Evolutionary conservation across 805 yeast species (phyloP).

Genomic region (Lachancea thermotolerans): DNA sequence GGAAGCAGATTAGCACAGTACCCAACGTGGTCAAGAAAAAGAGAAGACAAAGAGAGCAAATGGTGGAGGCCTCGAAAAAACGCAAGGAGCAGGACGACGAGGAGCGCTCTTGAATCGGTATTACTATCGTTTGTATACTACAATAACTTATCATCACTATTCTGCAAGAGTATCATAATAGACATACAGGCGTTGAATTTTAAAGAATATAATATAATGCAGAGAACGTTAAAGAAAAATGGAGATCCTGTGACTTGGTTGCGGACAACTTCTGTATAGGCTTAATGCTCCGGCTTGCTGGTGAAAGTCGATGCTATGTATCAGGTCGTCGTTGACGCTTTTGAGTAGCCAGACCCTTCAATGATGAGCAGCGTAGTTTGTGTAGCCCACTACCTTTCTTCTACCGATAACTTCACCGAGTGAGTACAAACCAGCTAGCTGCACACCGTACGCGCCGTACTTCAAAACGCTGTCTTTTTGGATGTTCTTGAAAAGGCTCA

Average conservation of each 20-base stretch:
- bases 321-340: background rate
- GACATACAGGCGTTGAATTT: background rate
- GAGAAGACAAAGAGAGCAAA: constrained; percentile 54
- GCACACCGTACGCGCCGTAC: constrained; percentile 72
- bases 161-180: background rate
- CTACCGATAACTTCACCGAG: constrained; percentile 96
- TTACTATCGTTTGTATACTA: too few relatives aligned
- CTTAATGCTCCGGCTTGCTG: too few relatives aligned
- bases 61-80: constrained; percentile 70
- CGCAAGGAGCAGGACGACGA: constrained; percentile 34
- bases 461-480: constrained; percentile 53
- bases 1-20: constrained; percentile 79
- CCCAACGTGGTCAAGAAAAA: constrained; percentile 62
- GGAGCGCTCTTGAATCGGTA: background rate
- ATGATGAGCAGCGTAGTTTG: constrained; percentile 34
- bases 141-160: too few relatives aligned
- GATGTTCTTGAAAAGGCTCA: constrained; percentile 41
- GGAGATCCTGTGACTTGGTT: background rate
- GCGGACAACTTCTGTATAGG: background rate
- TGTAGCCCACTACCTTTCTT: constrained; percentile 87
- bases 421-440: constrained; percentile 84
- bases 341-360: constrained; percentile 1
- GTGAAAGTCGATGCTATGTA: background rate
- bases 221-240: background rate
- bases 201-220: constrained; percentile 6